Evolutionary conservation across 768 basidiomycete species (phyloP).

Genomic region (Phaffia tasmanica): DNA sequence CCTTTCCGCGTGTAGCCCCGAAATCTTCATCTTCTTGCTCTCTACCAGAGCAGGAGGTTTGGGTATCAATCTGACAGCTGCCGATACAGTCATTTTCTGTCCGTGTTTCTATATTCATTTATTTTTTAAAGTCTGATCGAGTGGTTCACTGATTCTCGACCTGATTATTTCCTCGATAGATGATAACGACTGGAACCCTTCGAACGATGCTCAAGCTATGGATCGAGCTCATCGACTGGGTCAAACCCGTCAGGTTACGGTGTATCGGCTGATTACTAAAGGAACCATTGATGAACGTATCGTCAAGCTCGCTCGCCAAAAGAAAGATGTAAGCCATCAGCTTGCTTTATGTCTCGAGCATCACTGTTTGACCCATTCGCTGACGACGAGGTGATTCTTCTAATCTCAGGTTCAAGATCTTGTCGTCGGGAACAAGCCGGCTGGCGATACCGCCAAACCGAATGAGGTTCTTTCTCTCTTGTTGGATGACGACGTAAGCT

Average conservation of each 20-base stretch:
- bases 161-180: constrained; percentile 35
- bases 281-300: constrained; percentile 77
- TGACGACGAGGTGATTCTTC: not conserved
- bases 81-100: constrained; percentile 87
- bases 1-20: constrained; percentile 46
- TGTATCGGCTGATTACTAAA: constrained; percentile 84
- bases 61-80: constrained; percentile 42
- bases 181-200: constrained; percentile 93
- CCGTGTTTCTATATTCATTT: constrained; percentile 20
- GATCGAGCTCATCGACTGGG: constrained; percentile 93
- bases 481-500: constrained; percentile 68
- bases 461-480: constrained; percentile 93
- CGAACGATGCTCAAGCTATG: constrained; percentile 97
- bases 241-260: constrained; percentile 92
- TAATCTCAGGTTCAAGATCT: constrained; percentile 82
- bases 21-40: constrained; percentile 78
- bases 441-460: constrained; percentile 59
- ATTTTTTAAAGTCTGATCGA: not conserved
- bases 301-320: constrained; percentile 68
- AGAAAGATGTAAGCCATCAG: constrained; percentile 17
- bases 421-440: constrained; percentile 58
- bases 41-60: constrained; percentile 92
- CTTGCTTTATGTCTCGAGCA: not conserved
- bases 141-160: not conserved
- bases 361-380: not conserved